A percentile compares a stretch with the other conserved stretches of the same genome.
Conservation (phyloP, 2,329 filamentous ascomycete genomes). For the Cladosporium austrohemisphaericum region DNA sequence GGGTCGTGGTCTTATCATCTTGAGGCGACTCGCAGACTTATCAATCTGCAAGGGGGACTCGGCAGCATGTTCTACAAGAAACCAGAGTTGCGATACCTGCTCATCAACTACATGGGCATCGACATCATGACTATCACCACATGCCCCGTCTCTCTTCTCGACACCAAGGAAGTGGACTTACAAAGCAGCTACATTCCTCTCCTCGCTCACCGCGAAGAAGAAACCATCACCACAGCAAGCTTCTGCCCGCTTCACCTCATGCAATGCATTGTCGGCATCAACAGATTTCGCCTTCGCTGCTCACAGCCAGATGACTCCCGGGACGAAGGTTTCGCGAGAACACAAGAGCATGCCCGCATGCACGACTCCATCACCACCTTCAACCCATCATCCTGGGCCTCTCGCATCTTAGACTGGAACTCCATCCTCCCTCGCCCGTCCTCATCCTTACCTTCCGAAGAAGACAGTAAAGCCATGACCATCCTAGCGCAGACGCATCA, state of each 20-base stretch:
- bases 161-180: not conserved
- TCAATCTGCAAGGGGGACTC: not conserved
- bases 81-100: not conserved
- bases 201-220: not conserved
- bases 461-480: not conserved
- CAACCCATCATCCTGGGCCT: not conserved
- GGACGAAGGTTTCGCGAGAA: not conserved
- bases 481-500: not conserved
- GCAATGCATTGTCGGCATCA: not conserved
- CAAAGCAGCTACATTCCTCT: not conserved
- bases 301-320: not conserved
- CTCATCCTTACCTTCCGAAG: not conserved
- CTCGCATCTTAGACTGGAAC: not conserved
- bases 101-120: not conserved
- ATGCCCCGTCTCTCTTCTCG: not conserved
- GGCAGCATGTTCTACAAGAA: not conserved
- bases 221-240: not conserved
- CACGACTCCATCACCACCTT: not conserved
- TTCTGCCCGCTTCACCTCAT: not conserved
- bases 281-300: not conserved
- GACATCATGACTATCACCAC: not conserved
- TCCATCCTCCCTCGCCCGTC: not conserved
- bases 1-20: slow-evolving; percentile 1
- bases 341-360: not conserved
- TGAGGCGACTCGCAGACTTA: not conserved